Percentiles rank a stretch among this genome's conserved stretches.
These are phyloP conservation scores for Acanthamoeba culbertsoni DNA, from an alignment of 208 protist genomes.

Conservation along the genomic window DNA sequence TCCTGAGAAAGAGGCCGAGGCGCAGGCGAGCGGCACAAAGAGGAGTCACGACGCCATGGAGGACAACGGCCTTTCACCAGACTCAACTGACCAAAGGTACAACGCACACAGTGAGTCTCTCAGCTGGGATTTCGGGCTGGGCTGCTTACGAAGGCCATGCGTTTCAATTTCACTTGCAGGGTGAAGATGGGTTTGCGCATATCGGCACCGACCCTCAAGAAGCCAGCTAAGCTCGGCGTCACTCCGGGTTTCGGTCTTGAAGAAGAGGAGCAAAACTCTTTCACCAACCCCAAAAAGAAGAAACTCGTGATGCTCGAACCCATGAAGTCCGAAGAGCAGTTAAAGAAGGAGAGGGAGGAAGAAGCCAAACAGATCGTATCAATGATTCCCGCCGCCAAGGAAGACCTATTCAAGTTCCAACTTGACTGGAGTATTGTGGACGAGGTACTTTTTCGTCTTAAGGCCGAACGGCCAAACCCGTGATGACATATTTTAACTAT, in stretches of 20 bases:
- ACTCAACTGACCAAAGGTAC: background rate
- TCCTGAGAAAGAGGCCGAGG: background rate
- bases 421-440: slow-evolving; percentile 69
- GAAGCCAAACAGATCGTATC: slow-evolving; percentile 56
- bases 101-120: too few relatives aligned
- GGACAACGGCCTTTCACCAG: background rate
- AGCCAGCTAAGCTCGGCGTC: background rate
- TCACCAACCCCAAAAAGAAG: slow-evolving; percentile 59
- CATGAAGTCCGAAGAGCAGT: slow-evolving; percentile 54
- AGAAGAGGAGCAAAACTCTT: slow-evolving; percentile 30
- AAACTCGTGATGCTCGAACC: slow-evolving; percentile 62
- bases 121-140: too few relatives aligned
- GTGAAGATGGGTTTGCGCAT: background rate
- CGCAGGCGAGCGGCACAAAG: background rate
- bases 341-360: background rate
- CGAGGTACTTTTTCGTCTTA: background rate
- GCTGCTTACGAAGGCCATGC: background rate
- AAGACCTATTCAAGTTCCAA: slow-evolving; percentile 58
- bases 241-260: slow-evolving; percentile 45
- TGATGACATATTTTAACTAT: too few relatives aligned
- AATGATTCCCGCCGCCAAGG: slow-evolving; percentile 51
- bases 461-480: too few relatives aligned
- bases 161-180: background rate
- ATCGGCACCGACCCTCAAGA: background rate
- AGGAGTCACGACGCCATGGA: slow-evolving; percentile 1